Evolutionary conservation across 2,329 filamentous ascomycete genomes (phyloP), one percentile per base, ranked within the genome.

Genomic region (Pseudofabraea citricarpa): DNA sequence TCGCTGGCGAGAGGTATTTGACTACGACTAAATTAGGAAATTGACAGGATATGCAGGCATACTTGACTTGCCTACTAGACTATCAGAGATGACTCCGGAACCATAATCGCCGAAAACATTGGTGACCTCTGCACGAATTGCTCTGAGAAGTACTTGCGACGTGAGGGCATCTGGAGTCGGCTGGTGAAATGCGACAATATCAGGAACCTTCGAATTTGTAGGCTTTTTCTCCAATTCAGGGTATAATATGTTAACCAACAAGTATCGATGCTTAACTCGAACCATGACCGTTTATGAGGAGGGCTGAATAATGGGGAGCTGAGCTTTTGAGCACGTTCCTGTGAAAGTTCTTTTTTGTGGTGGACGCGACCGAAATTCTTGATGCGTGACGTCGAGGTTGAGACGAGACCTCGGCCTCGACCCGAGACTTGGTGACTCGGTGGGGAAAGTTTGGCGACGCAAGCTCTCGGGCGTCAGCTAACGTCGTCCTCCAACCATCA

Each of bases 231-330:
- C 59, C 48, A 47, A 56, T 57, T 81, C 74, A 0, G 90, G 89
- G 58, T 96, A 96, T 36, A 97, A 74, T 53, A 97, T 90, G 62
- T 95, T 88, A 49, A 97, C 80, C n/a, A 97, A 81, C 15, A 98
- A 78, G 64, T 98, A 98, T 57, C 93, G 84, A 66, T 95, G 86
- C 68, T 98, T 98, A 55, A 97, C 80, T 61, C 93, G 88, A 47
- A 98, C 93, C 93, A 98, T 96, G 33, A 68, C 39, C 35, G 13
- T 24, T 18, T 15, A 8, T 35, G 19, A 10, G 24, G 36, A 15
- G 16, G 26, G 24, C n/a, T 3, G 23, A 5, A 29, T 13, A 6
- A 18, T 29, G 29, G 18, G 20, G 31, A 18, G 29, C 22, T 16
- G 16, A 41, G 37, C 24, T 27, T n/a, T 42, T 29, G 16, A 29